Percentiles rank a stretch among this genome's conserved stretches.
Conservation (phyloP, 2,329 filamentous ascomycete species). For the Ophiocordyceps sinensis region DNA sequence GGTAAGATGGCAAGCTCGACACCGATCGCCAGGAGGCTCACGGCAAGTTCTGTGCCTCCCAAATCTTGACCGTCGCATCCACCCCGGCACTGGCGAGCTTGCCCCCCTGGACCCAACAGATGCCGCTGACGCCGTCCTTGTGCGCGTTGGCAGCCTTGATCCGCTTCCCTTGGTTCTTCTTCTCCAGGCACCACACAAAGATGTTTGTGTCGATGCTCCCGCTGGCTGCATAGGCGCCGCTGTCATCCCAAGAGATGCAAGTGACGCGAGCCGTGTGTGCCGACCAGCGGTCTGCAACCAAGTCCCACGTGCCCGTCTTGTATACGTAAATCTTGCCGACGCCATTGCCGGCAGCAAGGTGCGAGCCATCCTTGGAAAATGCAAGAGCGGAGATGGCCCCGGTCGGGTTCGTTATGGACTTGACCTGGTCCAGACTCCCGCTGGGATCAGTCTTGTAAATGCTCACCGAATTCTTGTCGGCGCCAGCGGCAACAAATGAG, state of each 20-base stretch:
- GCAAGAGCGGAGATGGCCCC: conserved; percentile 64
- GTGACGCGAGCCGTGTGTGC: conserved; percentile 45
- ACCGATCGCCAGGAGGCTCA: conserved; percentile 3
- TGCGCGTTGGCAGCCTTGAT: conserved; percentile 80
- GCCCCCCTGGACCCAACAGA: conserved; percentile 59
- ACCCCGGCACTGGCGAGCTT: conserved; percentile 69
- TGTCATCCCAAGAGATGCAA: conserved; percentile 59
- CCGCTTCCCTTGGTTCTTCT: conserved; percentile 65
- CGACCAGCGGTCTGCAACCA: conserved; percentile 64
- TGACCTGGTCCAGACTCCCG: conserved; percentile 36
- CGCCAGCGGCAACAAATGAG: conserved; percentile 59
- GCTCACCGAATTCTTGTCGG: conserved; percentile 56
- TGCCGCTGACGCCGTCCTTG: conserved; percentile 86
- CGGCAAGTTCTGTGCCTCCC: conserved; percentile 34
- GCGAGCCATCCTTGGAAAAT: conserved; percentile 64
- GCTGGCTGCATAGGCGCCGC: conserved; percentile 65
- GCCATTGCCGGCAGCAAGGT: conserved; percentile 70
- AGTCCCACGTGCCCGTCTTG: conserved; percentile 41
- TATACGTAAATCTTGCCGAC: conserved; percentile 83
- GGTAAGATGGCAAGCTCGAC: too few species aligned
- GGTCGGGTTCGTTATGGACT: conserved; percentile 52
- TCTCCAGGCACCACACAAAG: conserved; percentile 76
- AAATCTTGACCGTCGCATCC: conserved; percentile 85
- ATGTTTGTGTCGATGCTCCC: conserved; percentile 84
- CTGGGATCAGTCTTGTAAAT: conserved; percentile 49